Base-by-base conservation (phyloP, 208 protist genomes). In the Histomonas meleagridis region DNA sequence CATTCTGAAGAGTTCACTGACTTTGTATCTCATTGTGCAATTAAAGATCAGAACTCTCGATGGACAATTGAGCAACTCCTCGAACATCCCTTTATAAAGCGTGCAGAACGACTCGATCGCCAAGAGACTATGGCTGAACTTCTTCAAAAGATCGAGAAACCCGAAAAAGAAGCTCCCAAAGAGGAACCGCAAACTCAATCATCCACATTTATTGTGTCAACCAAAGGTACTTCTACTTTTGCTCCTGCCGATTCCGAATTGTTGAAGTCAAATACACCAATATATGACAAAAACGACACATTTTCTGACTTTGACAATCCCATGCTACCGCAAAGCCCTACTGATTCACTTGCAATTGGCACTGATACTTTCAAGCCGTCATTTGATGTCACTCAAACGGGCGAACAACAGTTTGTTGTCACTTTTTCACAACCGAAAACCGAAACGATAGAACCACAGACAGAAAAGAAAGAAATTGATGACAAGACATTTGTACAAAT, bases 41-140 rank as follows among this genome's bases (percentile, higher is more conserved):
- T 28, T 12, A n/a, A 5, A 18, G 38, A 51, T 38, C 76, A 43
- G 46, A 48, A 51, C 0, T 40, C 51, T 55, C 51, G 76, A 57
- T 46, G 40, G 46, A 55, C 46, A 18, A 26, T 86, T 53, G 28
- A 28, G 2, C 40, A 55, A 16, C 46, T 86, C 38, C 14, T 86
- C 18, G 46, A 86, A n/a, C 76, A 86, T 55, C 76, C 76, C 18
- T 86, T 86, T 28, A 86, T 86, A 4, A 51, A 86, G 65, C 40
- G 38, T 18, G 76, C 38, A 0, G 76, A 86, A 35, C 51, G 16
- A 57, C 46, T 86, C 18, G 23, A 51, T 28, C 23, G 76, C 35
- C 46, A 38, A 32, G 76, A 55, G 2, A 10, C 46, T n/a, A n/a
- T n/a, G n/a, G n/a, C n/a, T n/a, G n/a, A n/a, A n/a, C n/a, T n/a